Conservation (phyloP, 2,329 filamentous ascomycete species). For the Trichoderma afroharzianum region DNA sequence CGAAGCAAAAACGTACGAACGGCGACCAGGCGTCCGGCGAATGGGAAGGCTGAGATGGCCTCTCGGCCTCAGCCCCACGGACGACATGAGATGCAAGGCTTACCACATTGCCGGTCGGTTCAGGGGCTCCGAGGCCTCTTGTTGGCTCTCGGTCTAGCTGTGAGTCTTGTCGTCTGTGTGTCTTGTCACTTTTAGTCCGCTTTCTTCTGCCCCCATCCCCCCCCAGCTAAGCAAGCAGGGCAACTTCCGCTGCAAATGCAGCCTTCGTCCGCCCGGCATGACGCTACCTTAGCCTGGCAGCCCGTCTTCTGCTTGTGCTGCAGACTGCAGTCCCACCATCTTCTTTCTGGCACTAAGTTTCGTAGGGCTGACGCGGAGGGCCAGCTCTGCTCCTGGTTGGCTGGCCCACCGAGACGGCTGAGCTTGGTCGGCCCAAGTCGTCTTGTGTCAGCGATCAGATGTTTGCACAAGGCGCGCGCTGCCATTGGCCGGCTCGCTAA, state of each 20-base stretch:
- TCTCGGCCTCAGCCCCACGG: slow-evolving; percentile 16
- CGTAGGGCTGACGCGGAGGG: slow-evolving; percentile 25
- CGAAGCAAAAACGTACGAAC: slow-evolving; percentile 9
- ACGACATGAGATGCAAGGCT: slow-evolving; percentile 17
- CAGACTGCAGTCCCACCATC: slow-evolving; percentile 13
- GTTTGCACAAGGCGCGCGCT: slow-evolving; percentile 13
- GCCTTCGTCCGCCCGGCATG: slow-evolving; percentile 7
- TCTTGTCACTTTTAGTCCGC: not conserved
- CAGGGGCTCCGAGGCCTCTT: slow-evolving; percentile 18
- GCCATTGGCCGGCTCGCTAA: slow-evolving; percentile 7
- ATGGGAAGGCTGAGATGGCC: slow-evolving; percentile 16
- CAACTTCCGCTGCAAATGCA: not conserved
- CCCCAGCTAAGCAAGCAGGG: not conserved
- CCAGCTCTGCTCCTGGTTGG: slow-evolving; percentile 20
- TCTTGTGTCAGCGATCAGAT: slow-evolving; percentile 10
- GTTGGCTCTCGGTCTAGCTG: not conserved
- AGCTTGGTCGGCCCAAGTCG: slow-evolving; percentile 1
- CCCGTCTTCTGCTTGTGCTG: not conserved
- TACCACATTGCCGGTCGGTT: slow-evolving; percentile 10
- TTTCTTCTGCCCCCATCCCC: not conserved
- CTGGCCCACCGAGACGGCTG: slow-evolving; percentile 18
- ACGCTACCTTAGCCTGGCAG: slow-evolving; percentile 6
- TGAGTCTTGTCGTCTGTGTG: not conserved
- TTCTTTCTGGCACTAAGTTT: slow-evolving; percentile 21
- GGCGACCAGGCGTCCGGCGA: slow-evolving; percentile 12